Base-by-base conservation (phyloP, 257 asterid species). In the Datura wrightii region DNA sequence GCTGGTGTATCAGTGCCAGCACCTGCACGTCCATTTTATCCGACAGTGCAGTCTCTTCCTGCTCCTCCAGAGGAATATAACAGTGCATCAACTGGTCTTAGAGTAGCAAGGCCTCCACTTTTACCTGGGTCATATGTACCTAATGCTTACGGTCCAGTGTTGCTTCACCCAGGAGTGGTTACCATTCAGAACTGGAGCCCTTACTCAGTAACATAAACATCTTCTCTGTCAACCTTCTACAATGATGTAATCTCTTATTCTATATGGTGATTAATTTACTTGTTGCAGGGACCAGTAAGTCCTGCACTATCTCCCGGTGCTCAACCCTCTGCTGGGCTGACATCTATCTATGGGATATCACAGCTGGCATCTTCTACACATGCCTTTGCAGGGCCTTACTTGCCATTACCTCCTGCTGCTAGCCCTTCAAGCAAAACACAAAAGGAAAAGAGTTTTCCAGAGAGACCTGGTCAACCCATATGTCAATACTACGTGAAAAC, bases 1-100 rank as follows among this genome's bases (percentile, higher is more conserved):
- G 90, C 95, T 88, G 92, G 93, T 56, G 39, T 89, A 56, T 86
- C 94, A 67, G 87, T 89, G 60, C 92, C 97, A 42, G 93, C 91
- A 82, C 71, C 97, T 92, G 97, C 96, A 89, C 97, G 91, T 87
- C 94, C 97, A 85, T 91, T 92, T 93, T 95, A 93, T 92, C 96
- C 95, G 82, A 89, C 94, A 1, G 89, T 88, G 98, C 97, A 93
- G 94, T 86, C 95, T 89, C 89, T 89, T 85, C 90, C 96, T 62
- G 88, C 94, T 85, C 90, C 89, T 86, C 82, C 95, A 72, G 90
- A 90, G 19, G 93, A 93, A 87, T 92, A 90, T 69, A 87, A 88
- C 85, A 91, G 79, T 79, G 89, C 91, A 48, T 52, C 91, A 70
- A 53, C 90, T 79, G 83, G 86, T 90, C 91, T 88, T 82, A 91